Conservation (phyloP, 495 filamentous ascomycete genomes). For the Thozetella sp. region DNA sequence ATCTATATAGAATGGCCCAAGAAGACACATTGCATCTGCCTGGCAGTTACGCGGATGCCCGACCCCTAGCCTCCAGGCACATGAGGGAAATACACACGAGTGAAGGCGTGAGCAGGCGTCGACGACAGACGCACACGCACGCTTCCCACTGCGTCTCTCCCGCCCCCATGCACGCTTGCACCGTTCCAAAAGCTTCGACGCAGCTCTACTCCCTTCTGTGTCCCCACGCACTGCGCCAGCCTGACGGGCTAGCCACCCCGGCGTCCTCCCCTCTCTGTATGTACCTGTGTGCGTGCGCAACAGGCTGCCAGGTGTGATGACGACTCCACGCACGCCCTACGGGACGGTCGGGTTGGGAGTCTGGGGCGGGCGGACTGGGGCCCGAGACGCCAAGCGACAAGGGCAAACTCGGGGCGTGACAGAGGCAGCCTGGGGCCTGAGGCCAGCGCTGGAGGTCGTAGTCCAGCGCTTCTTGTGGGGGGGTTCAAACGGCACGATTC, state of each 20-base stretch:
- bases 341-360: slow-evolving; percentile 19
- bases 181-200: slow-evolving; percentile 10
- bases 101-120: no score
- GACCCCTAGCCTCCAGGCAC: no score
- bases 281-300: not conserved
- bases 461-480: not conserved
- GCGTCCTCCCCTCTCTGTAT: no score
- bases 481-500: not conserved
- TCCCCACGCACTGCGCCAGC: not conserved
- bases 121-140: no score
- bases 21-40: not conserved
- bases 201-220: slow-evolving; percentile 4
- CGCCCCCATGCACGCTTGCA: not conserved
- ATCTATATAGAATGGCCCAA: not conserved
- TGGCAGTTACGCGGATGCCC: not conserved
- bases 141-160: no score
- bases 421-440: not conserved
- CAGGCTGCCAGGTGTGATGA: slow-evolving; percentile 11
- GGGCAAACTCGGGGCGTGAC: slow-evolving; percentile 16
- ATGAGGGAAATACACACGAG: no score
- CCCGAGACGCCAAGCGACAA: slow-evolving; percentile 16
- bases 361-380: slow-evolving; percentile 9
- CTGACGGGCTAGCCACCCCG: not conserved
- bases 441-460: not conserved
- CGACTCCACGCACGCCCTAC: slow-evolving; percentile 16